Evolutionary conservation across 148 eudicot species (phyloP).

Genomic region (Rhododendron vialii): DNA sequence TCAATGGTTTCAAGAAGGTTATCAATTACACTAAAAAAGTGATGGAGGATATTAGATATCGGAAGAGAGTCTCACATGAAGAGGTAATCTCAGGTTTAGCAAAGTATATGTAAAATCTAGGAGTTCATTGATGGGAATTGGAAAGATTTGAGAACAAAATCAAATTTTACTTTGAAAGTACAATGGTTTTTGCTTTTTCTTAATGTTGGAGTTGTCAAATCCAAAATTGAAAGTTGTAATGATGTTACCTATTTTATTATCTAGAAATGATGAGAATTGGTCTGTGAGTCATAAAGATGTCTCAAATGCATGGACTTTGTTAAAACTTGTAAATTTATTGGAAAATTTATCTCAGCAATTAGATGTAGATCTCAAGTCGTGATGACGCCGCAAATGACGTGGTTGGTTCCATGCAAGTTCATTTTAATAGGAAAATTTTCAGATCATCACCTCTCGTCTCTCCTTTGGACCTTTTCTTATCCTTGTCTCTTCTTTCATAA

Average conservation of each 20-base stretch:
- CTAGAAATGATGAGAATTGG: too few relatives aligned
- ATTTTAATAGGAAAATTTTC: not conserved
- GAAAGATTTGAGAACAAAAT: not conserved
- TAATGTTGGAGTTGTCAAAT: constrained; percentile 35
- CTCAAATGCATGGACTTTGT: too few relatives aligned
- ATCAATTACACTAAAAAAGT: constrained; percentile 86
- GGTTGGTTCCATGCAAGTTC: not conserved
- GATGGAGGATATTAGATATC: constrained; percentile 75
- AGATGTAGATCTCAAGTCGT: too few relatives aligned
- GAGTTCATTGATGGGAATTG: not conserved
- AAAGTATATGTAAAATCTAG: not conserved
- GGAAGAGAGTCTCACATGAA: constrained; percentile 83
- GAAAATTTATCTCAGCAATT: too few relatives aligned
- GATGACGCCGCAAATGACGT: not conserved
- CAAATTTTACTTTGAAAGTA: not conserved
- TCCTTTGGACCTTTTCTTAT: not conserved
- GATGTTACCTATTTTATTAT: not conserved
- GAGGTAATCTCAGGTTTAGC: constrained; percentile 50
- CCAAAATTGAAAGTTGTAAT: not conserved
- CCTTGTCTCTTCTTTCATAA: not conserved
- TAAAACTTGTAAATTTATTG: too few relatives aligned
- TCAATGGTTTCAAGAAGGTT: constrained; percentile 97
- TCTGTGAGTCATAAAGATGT: too few relatives aligned
- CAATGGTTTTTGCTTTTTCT: not conserved
- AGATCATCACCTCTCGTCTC: not conserved